Evolutionary conservation across 2,329 filamentous ascomycete species (phyloP).

Genomic region (Shiraia sp.): DNA sequence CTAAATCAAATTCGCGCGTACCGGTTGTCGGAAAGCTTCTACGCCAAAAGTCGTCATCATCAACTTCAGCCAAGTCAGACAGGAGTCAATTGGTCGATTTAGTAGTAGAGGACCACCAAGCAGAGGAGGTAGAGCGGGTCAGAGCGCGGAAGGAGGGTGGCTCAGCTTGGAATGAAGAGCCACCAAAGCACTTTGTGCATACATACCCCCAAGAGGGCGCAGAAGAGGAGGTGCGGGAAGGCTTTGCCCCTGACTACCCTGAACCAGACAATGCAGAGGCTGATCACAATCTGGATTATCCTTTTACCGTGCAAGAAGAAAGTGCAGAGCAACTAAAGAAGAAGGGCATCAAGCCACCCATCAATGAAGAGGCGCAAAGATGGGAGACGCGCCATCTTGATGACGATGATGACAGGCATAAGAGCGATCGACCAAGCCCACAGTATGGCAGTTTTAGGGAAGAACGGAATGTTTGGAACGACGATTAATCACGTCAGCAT

Average conservation of each 20-base stretch:
- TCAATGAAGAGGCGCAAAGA: conserved; percentile 48
- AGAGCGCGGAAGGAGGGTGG: conserved; percentile 65
- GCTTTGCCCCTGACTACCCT: conserved; percentile 56
- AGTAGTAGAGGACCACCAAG: conserved; percentile 66
- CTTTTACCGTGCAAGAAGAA: conserved; percentile 47
- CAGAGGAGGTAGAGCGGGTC: conserved; percentile 65
- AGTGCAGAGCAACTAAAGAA: conserved; percentile 40
- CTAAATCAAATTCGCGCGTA: conserved; percentile 36
- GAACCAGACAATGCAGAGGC: conserved; percentile 49
- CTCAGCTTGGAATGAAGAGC: conserved; percentile 61
- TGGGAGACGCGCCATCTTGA: conserved; percentile 48
- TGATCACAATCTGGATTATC: conserved; percentile 50
- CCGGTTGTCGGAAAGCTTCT: conserved; percentile 46
- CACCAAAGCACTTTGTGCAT: conserved; percentile 59
- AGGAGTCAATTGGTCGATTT: conserved; percentile 68
- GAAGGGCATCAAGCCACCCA: conserved; percentile 39
- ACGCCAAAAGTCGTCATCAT: conserved; percentile 52
- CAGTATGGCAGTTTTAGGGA: conserved; percentile 50
- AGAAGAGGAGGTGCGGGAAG: conserved; percentile 57
- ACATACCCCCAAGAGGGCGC: conserved; percentile 53
- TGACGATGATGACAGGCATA: conserved; percentile 22
- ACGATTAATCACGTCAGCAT: conserved; percentile 7
- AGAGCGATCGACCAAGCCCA: conserved; percentile 29
- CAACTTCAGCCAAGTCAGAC: conserved; percentile 57
- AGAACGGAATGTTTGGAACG: conserved; percentile 47